Conservation (phyloP, 2,329 filamentous ascomycete species). For the Elsinoe arachidis region DNA sequence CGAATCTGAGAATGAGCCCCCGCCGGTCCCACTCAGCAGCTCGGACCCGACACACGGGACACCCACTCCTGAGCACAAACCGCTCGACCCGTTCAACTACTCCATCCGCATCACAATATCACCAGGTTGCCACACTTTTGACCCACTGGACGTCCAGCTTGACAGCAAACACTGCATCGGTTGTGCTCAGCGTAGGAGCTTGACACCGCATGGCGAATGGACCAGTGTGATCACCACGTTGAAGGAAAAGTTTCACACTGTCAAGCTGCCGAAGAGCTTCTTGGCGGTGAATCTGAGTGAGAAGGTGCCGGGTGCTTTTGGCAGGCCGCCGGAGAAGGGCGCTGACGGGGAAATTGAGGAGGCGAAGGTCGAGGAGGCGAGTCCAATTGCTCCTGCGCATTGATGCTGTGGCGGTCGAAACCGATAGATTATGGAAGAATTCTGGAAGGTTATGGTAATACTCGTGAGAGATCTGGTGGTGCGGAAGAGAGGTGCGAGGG, state of each 20-base stretch:
- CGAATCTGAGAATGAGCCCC: conserved; percentile 66
- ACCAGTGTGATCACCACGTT: conserved; percentile 94
- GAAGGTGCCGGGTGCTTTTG: conserved; percentile 39
- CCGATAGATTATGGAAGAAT: no score
- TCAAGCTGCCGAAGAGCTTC: conserved; percentile 44
- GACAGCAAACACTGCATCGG: conserved; percentile 96
- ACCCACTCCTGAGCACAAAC: conserved; percentile 37
- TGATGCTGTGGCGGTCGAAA: neutral
- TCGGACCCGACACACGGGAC: conserved; percentile 13
- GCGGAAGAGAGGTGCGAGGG: no score
- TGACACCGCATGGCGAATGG: conserved; percentile 91
- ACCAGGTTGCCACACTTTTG: conserved; percentile 91
- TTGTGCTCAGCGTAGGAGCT: conserved; percentile 76
- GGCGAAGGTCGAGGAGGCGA: conserved; percentile 17
- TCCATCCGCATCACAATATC: conserved; percentile 94
- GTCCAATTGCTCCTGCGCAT: conserved; percentile 23
- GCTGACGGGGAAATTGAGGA: conserved; percentile 14
- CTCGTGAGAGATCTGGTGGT: no score
- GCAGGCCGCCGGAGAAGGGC: conserved; percentile 12
- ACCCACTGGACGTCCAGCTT: conserved; percentile 90
- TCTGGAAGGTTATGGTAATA: no score
- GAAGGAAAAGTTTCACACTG: conserved; percentile 84
- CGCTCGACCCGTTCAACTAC: conserved; percentile 75
- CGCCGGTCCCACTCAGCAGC: neutral
- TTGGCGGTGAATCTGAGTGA: conserved; percentile 43